phyloP scores from a whole-genome alignment of 306 rosid genomes.

The Cucurbita argyrosperma region DNA sequence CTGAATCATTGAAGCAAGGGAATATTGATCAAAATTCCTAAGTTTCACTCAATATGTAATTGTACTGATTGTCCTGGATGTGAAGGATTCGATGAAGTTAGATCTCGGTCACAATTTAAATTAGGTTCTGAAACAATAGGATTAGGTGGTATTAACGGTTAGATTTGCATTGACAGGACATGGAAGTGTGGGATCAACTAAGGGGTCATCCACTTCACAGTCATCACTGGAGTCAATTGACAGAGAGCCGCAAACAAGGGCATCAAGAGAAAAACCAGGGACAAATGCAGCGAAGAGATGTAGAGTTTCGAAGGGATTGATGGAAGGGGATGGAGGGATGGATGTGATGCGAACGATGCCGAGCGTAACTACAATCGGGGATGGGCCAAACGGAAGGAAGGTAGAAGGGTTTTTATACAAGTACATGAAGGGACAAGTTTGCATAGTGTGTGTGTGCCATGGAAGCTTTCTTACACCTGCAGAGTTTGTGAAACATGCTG shows the following conservation, averaged over 20 bases:
- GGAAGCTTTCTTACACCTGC: slow-evolving; percentile 46
- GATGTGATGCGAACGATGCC: slow-evolving; percentile 30
- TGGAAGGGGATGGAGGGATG: slow-evolving; percentile 11
- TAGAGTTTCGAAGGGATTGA: slow-evolving; percentile 7
- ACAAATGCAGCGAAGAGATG: slow-evolving; percentile 11
- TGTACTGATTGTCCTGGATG: not conserved
- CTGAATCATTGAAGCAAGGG: not conserved
- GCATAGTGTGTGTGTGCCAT: slow-evolving; percentile 60
- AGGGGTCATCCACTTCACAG: not conserved
- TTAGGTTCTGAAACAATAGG: not conserved
- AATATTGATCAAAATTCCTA: too few species aligned
- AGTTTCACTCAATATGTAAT: not conserved
- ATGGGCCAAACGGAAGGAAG: slow-evolving; percentile 40
- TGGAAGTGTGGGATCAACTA: slow-evolving; percentile 1
- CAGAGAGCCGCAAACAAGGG: not conserved
- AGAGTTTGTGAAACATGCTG: slow-evolving; percentile 57
- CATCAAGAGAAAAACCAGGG: not conserved
- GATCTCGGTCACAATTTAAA: not conserved
- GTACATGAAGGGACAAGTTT: slow-evolving; percentile 26
- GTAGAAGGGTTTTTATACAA: slow-evolving; percentile 43
- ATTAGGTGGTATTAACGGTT: not conserved
- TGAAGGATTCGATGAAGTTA: not conserved
- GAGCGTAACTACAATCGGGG: slow-evolving; percentile 33
- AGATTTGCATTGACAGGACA: not conserved
- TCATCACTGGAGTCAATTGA: slow-evolving; percentile 4